phyloP scores from a whole-genome alignment of 164 flowering plant genomes.

The Vitis riparia region DNA sequence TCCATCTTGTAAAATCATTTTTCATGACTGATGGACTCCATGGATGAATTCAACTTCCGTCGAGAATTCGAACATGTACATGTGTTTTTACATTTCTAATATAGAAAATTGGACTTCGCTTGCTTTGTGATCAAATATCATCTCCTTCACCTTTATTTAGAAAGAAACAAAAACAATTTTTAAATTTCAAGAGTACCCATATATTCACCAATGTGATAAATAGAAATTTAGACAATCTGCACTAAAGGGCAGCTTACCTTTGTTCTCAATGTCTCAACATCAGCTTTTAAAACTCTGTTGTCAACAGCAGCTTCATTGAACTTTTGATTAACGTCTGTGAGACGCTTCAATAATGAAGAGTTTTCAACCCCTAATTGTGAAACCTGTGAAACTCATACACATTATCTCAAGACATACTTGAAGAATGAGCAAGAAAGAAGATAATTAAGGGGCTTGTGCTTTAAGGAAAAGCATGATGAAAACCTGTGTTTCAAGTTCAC shows the following conservation, averaged over 20 bases:
- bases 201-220: background rate
- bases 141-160: no score
- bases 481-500: slow-evolving; percentile 48
- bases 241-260: slow-evolving; percentile 25
- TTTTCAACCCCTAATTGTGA: slow-evolving; percentile 37
- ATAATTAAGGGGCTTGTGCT: no score
- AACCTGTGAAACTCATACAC: slow-evolving; percentile 22
- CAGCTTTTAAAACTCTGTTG: slow-evolving; percentile 45
- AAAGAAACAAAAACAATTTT: no score
- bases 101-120: no score
- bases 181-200: no score
- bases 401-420: no score
- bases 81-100: no score
- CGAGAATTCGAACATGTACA: no score
- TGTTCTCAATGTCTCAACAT: slow-evolving; percentile 45
- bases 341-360: slow-evolving; percentile 32
- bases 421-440: background rate
- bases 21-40: no score
- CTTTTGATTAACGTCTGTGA: slow-evolving; percentile 32
- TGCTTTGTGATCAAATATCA: no score
- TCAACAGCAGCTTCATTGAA: slow-evolving; percentile 39
- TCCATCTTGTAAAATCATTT: no score
- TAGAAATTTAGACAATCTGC: slow-evolving; percentile 1
- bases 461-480: background rate
- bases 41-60: no score